Conservation (phyloP, 1,139 yeast genomes). For the Magnusiomyces sp. region DNA sequence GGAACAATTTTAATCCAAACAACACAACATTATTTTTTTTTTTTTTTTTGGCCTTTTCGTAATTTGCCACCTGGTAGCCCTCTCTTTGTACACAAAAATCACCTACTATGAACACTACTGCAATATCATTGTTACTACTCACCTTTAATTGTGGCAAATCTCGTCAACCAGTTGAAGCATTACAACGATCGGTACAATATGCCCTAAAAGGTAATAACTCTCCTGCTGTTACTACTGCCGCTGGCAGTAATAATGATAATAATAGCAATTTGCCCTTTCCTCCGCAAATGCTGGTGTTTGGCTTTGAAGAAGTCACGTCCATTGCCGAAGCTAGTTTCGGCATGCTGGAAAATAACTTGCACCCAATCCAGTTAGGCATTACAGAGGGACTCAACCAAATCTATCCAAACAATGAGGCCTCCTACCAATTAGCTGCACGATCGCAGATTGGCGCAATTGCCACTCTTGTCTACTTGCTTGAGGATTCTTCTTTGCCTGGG, state of each 20-base stretch:
- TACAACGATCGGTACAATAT: background rate
- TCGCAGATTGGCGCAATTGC: conserved; percentile 61
- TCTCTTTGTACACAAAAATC: conserved; percentile 35
- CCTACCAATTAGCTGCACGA: conserved; percentile 41
- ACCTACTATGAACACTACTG: background rate
- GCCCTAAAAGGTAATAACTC: background rate
- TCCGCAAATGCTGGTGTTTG: conserved; percentile 46
- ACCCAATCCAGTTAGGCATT: conserved; percentile 37
- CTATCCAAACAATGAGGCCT: conserved; percentile 24
- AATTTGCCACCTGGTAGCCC: conserved; percentile 59
- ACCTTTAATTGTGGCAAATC: conserved; percentile 27
- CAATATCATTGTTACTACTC: conserved; percentile 7
- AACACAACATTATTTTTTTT: conserved; percentile 17
- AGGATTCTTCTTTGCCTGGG: conserved; percentile 3
- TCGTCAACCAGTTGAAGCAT: conserved; percentile 4
- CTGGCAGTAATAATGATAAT: conserved; percentile 21
- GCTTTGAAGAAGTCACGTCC: conserved; percentile 67
- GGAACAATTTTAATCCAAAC: background rate
- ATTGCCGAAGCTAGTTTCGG: conserved; percentile 54
- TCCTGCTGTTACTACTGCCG: background rate
- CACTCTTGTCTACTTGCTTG: conserved; percentile 43
- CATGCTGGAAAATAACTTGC: conserved; percentile 36
- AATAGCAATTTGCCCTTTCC: conserved; percentile 1
- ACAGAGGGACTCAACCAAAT: conserved; percentile 35
- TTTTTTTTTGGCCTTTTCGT: conserved; percentile 17